phyloP scores from a whole-genome alignment of 768 basidiomycete species.

The Mycena capillaripes region DNA sequence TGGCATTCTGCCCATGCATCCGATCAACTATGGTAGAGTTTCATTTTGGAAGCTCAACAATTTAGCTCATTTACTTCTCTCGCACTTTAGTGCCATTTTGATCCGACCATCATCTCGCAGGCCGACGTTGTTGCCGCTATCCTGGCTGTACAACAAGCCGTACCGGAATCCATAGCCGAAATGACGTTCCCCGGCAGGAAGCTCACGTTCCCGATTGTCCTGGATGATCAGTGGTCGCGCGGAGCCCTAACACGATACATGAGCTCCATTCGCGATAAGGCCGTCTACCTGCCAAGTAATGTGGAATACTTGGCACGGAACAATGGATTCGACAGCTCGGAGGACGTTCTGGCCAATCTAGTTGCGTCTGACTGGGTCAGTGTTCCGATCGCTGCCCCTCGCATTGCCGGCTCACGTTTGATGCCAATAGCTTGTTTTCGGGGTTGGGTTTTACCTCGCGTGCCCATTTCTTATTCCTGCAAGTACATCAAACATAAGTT shows the following conservation, averaged over 20 bases:
- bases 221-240: slow-evolving; percentile 71
- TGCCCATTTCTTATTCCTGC: slow-evolving; percentile 76
- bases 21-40: slow-evolving; percentile 69
- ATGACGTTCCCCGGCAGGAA: slow-evolving; percentile 65
- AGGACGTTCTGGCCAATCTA: slow-evolving; percentile 61
- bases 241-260: slow-evolving; percentile 73
- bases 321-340: slow-evolving; percentile 64
- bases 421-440: slow-evolving; percentile 64
- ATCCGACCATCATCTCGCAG: slow-evolving; percentile 60
- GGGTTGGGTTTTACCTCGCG: slow-evolving; percentile 74
- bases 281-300: slow-evolving; percentile 79
- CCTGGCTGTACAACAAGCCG: slow-evolving; percentile 49
- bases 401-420: slow-evolving; percentile 9
- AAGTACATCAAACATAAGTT: too few relatives aligned
- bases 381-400: not conserved
- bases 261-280: slow-evolving; percentile 65
- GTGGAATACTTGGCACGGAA: slow-evolving; percentile 75
- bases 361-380: slow-evolving; percentile 65
- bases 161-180: slow-evolving; percentile 56
- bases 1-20: slow-evolving; percentile 65
- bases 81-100: slow-evolving; percentile 60
- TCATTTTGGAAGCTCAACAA: not conserved
- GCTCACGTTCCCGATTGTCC: slow-evolving; percentile 72
- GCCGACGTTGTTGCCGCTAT: slow-evolving; percentile 57
- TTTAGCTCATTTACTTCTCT: too few relatives aligned